Conservation (phyloP, 2,329 filamentous ascomycete genomes). For the Pseudogymnoascus sp. region DNA sequence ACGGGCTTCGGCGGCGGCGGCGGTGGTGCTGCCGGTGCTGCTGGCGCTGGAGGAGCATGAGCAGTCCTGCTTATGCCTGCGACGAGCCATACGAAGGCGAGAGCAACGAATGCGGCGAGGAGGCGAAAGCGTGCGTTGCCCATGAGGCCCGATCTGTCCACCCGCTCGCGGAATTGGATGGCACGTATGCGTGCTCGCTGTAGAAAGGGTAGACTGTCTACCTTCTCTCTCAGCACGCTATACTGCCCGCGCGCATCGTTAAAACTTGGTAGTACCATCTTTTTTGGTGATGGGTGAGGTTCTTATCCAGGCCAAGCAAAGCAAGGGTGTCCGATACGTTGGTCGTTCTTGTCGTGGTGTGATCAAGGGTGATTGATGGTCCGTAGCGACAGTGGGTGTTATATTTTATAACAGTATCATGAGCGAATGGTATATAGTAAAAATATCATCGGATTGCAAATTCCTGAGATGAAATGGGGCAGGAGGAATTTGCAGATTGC, state of each 20-base stretch:
- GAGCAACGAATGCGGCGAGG: neutral
- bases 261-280: neutral
- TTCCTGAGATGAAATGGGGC: neutral
- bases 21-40: neutral
- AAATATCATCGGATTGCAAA: neutral
- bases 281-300: neutral
- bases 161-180: neutral
- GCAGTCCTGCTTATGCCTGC: neutral
- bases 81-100: neutral
- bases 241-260: neutral
- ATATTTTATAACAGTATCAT: conserved; percentile 1
- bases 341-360: neutral
- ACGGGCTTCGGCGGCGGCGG: neutral
- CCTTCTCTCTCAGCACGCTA: neutral
- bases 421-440: neutral
- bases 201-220: neutral
- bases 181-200: neutral
- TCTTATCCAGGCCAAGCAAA: neutral
- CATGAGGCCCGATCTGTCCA: neutral
- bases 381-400: conserved; percentile 1
- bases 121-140: conserved; percentile 2
- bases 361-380: neutral
- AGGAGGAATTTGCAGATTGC: neutral
- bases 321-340: neutral
- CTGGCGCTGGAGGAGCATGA: neutral